Base-by-base conservation (phyloP, 345 rosid species). In the Salix viminalis region DNA sequence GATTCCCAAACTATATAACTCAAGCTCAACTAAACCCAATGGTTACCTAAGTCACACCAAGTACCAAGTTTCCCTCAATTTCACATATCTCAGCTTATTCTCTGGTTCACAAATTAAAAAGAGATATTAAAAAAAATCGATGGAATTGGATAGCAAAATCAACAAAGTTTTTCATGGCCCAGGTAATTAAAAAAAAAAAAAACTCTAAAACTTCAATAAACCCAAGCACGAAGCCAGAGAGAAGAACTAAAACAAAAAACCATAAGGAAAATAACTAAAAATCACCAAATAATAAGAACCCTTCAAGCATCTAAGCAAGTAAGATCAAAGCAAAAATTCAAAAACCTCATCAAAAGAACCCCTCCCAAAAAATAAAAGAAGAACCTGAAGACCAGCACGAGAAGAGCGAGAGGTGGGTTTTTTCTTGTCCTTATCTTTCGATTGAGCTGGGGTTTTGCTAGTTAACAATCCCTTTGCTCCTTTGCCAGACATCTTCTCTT, bases 401-500 rank as follows among this genome's bases (percentile, higher is more conserved):
- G 64, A 58, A n/a, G 64, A 58, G 64, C 64, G 64, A 23, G 64
- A 58, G 28, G 14, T 58, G 28, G 64, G 64, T 23, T 58, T 58
- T 24, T 58, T 58, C 64, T 58, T 58, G 64, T 58, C 64, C 4
- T 58, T 58, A 10, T 58, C 64, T 58, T 58, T 58, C 30, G 58
- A 23, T 60, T 56, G 81, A 1, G 77, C 65, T 21, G 78, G 78
- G 42, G 32, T 62, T 62, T 79, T 79, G 19, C 81, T 72, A 1
- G 73, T 73, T 24, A 60, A 39, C 81, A 79, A 58, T 4, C 64
- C 64, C 28, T 58, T 58, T 58, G 64, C 64, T 23, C 64, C 64
- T 23, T 58, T 58, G 44, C 81, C 81, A 4, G 81, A 67, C 81
- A 79, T 79, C 46, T 32, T 16, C 23, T n/a, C 23, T 23, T 18